Conservation (phyloP, 1,284 basidiomycete genomes). For the Puccinia coronata region DNA sequence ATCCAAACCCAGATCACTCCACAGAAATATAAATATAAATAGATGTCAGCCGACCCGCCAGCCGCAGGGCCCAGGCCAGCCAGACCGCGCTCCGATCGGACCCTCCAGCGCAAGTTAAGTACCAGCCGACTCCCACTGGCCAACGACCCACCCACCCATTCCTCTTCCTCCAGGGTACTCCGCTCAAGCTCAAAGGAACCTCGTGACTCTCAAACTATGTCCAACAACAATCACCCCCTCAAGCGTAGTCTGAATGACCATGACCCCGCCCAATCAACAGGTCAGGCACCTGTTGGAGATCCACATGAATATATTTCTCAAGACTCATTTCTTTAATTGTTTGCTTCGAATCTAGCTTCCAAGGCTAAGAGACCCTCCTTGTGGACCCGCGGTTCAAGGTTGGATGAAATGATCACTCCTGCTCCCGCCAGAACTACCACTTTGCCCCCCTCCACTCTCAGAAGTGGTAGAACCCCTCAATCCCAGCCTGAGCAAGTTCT, state of each 20-base stretch:
- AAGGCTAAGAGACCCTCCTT: conserved; percentile 3
- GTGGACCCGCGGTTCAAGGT: background rate
- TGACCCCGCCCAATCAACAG: background rate
- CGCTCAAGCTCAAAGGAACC: conserved; percentile 6
- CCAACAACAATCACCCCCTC: background rate
- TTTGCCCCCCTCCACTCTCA: conserved; percentile 33
- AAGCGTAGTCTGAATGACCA: conserved; percentile 11
- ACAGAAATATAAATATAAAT: too few relatives aligned
- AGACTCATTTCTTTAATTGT: too few relatives aligned
- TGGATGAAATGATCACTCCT: conserved; percentile 29
- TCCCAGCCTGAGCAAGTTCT: conserved; percentile 34
- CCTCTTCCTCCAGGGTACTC: background rate
- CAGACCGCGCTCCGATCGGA: background rate
- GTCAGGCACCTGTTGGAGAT: background rate
- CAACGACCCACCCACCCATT: background rate
- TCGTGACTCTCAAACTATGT: conserved; percentile 2
- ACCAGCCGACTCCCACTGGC: background rate
- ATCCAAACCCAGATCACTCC: too few relatives aligned
- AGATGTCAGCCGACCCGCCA: background rate
- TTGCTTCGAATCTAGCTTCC: background rate
- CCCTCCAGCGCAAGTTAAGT: conserved; percentile 5
- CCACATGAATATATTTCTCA: too few relatives aligned
- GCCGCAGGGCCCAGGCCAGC: background rate
- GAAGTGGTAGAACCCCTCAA: background rate
- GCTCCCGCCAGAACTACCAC: conserved; percentile 1